Base-by-base conservation (phyloP, 2,329 filamentous ascomycete genomes). In the Fusarium sulawesiense region DNA sequence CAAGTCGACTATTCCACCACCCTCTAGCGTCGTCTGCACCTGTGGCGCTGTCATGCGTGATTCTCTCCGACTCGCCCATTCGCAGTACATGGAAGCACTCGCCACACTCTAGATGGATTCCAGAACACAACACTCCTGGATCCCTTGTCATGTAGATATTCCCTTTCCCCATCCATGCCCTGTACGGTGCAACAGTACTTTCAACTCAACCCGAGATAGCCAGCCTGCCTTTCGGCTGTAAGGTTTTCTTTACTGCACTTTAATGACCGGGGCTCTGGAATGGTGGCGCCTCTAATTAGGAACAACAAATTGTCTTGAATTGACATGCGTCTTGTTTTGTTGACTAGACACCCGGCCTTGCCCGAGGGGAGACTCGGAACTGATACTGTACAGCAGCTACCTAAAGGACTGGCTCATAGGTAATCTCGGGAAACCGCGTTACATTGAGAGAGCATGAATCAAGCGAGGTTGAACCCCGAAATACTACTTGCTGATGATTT, bases 41-140 rank as follows among this genome's bases (percentile, higher is more conserved):
- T 69, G 68, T 71, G 68, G 68, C 68, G 64, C 29, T 34, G 20
- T 34, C 46, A 62, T 59, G 64, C 54, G 62, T 66, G 60, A 68
- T 73, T 54, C 57, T 50, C 65, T 63, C 65, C 56, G 46, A 61
- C 37, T 49, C 32, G 47, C 54, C 59, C 41, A 71, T 70, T 73
- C 58, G 57, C 55, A 60, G 56, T 40, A n/a, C 30, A 66, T 32
- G 48, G 68, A 56, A 66, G 64, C 65, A 71, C 54, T 72, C 65
- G 68, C 68, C 68, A 71, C 68, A 70, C 53, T 70, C 56, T 68
- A 60, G 67, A 70, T 46, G 42, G 60, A 65, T 71, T 71, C 68
- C 68, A 70, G 67, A 71, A 70, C 62, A 56, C 64, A 68, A 62
- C 59, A 70, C 55, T 37, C 18, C 34, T 64, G 53, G 53, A 56